Evolutionary conservation across 768 basidiomycete species (phyloP).

Genomic region (Leccinum sublutescens): DNA sequence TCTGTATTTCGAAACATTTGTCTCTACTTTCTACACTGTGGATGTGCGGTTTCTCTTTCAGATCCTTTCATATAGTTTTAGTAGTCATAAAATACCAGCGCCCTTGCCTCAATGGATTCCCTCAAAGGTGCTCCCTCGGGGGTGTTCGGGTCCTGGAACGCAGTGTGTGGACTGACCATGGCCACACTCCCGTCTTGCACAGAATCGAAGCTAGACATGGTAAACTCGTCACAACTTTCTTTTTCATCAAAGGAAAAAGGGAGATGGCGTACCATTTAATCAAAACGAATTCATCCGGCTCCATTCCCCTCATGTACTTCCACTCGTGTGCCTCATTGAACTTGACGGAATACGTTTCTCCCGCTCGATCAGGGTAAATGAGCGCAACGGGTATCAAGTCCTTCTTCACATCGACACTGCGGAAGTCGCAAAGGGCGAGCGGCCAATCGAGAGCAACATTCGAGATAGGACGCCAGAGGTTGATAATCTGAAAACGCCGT

Average conservation of each 20-base stretch:
- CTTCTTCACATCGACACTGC: background rate
- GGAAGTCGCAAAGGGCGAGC: background rate
- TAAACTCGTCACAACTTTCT: background rate
- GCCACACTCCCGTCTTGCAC: conserved; percentile 35
- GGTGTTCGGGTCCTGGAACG: conserved; percentile 35
- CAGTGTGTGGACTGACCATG: conserved; percentile 34
- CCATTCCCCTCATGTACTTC: conserved; percentile 46
- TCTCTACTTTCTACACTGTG: too few species aligned
- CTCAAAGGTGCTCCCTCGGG: conserved; percentile 30
- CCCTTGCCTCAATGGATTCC: conserved; percentile 37
- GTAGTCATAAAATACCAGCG: conserved; percentile 29
- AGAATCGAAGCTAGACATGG: conserved; percentile 31
- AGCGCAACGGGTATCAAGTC: background rate
- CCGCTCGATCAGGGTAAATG: conserved; percentile 31
- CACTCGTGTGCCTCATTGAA: conserved; percentile 39
- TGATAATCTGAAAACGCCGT: conserved; percentile 51
- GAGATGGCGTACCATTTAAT: conserved; percentile 43
- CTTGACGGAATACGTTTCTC: conserved; percentile 43
- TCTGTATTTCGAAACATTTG: too few species aligned
- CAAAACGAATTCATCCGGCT: conserved; percentile 43
- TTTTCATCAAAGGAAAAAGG: background rate
- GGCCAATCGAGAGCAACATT: conserved; percentile 16
- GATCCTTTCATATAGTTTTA: background rate
- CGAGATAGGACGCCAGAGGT: conserved; percentile 53
- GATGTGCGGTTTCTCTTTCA: background rate